Base-by-base conservation (phyloP, 2,329 filamentous ascomycete species). In the Alternaria postmessia region DNA sequence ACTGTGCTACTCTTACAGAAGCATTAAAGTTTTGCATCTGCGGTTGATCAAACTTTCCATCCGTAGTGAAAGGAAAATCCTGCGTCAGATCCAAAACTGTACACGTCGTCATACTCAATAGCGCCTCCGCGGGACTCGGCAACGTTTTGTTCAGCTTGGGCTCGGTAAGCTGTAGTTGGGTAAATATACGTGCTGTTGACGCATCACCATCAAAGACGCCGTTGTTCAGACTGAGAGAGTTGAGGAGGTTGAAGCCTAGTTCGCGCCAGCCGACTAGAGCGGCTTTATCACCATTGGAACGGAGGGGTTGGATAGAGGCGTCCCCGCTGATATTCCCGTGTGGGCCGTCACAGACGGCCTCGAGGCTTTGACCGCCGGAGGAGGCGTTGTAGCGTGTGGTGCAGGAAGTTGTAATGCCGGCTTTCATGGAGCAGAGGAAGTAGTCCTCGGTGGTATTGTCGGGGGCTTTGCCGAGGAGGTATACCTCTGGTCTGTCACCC, bases 131-230 rank as follows among this genome's bases (percentile, higher is more conserved):
- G 0, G 57, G 57, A 12, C 52, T 56, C 1, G 57, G 57, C 8
- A 60, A 14, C 6, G 57, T 56, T 8, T 47, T 56, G 46, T 56
- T 60, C 3, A 60, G 43, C 1, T 32, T 34, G 5, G 52, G 57
- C 5, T 51, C 46, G 1, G 44, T 51, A 12, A 60, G 46, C 36
- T 60, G 57, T 5, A 60, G 41, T 36, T 60, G 57, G 0, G 57
- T 60, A 6, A 60, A 36, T 30, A 60, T 60, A 1, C 57, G 46
- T 2, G 57, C 57, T 38, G 57, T 60, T 20, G 51, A 56, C 0
- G 57, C 57, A 24, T 55, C 57, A n/a, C 57, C 57, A 12, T 60
- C 57, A 12, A 60, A 60, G 18, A 60, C 57, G 1, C 57, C 57
- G 8, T 60, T 60, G 46, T 60, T 60, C 4, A 60, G 39, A 28